A percentile compares a stretch with the other conserved stretches of the same genome.
Evolutionary conservation across 345 rosid genomes (phyloP).

Genomic region (Euphorbia lathyris): DNA sequence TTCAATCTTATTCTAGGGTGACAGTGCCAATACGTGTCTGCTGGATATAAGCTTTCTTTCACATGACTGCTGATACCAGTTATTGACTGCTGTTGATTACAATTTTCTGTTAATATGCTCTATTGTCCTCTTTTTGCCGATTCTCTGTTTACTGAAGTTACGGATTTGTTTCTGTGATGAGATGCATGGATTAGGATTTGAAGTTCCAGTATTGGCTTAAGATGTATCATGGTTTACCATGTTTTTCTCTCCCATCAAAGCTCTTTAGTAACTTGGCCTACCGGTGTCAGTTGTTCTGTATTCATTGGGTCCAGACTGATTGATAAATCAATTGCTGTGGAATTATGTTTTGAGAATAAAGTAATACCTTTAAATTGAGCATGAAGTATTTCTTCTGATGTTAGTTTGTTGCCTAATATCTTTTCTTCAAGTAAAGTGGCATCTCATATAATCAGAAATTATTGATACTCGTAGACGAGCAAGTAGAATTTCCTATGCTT

Average conservation of each 20-base stretch:
- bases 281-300: not conserved
- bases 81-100: not conserved
- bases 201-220: not conserved
- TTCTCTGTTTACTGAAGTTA: not conserved
- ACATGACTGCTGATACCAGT: not conserved
- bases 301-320: not conserved
- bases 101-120: not conserved
- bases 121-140: not conserved
- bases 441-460: conserved; percentile 1
- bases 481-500: not conserved
- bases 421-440: not conserved
- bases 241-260: not conserved
- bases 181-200: conserved; percentile 3
- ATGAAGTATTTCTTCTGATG: not conserved
- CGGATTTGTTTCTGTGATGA: not conserved
- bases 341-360: not conserved
- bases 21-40: not conserved
- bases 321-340: not conserved
- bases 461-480: not conserved
- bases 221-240: not conserved
- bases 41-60: not conserved
- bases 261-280: not conserved
- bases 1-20: not conserved
- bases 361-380: not conserved
- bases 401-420: not conserved